Base-by-base conservation (phyloP, 2,329 filamentous ascomycete genomes). In the Paracoccidioides lutzii region DNA sequence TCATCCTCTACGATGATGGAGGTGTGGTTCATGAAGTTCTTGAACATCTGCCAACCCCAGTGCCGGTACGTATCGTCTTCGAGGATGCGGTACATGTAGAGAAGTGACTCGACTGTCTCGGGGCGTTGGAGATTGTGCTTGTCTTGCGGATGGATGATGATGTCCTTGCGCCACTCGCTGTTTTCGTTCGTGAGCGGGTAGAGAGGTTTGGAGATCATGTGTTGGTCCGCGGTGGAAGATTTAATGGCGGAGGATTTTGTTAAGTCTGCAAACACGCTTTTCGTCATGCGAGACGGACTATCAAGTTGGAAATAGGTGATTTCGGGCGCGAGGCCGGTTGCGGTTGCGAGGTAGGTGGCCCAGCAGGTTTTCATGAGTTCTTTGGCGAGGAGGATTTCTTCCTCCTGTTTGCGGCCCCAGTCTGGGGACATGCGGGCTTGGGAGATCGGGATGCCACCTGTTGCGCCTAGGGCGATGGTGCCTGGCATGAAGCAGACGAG, bases 31-130 rank as follows among this genome's bases (percentile, higher is more conserved):
- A 91, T 78, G 68, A 98, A 98, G 0, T 85, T 83, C 68, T 88
- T 84, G 75, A 98, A 98, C 84, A 98, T 97, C 63, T 95, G 85
- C 93, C 93, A 98, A 12, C 93, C 93, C 91, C 91, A 97, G 65
- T 96, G 83, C 32, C 93, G 82, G 71, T 98, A 98, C 61, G 83
- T 85, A 42, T 81, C 76, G 59, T 98, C 90, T 32, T 87, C 88
- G 0, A 93, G 98, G 69, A 98, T 95, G 59, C 93, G 85, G 87
- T 91, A 98, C 90, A 98, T 95, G 75, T 97, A 95, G 66, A 98
- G 90, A 59, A 98, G 75, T 58, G 84, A 90, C 74, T 98, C 93
- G n/a, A 96, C 84, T 0, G 93, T 96, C 75, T 98, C 93, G 0
- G 93, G 93, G 37, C 93, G 82, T 72, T 97, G 93, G 38, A 98